Evolutionary conservation across 2,329 filamentous ascomycete genomes (phyloP).

Genomic region (Beauveria sp.): DNA sequence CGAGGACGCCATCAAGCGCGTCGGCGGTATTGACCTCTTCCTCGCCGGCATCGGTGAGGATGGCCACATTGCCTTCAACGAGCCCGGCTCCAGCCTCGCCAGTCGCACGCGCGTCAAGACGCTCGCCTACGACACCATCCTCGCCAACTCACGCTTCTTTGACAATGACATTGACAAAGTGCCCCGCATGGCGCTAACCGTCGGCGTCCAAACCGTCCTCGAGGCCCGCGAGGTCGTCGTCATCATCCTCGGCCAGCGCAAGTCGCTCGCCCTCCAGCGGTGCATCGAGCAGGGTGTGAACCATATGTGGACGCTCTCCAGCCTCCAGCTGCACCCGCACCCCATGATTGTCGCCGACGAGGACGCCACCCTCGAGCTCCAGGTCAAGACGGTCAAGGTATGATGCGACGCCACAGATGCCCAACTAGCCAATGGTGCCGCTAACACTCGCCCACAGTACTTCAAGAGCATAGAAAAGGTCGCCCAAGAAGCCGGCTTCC

Average conservation of each 20-base stretch:
- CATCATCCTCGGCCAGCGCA: constrained; percentile 75
- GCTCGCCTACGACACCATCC: constrained; percentile 76
- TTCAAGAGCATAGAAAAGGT: constrained; percentile 66
- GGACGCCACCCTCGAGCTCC: constrained; percentile 65
- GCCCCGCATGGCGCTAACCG: constrained; percentile 74
- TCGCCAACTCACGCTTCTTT: constrained; percentile 82
- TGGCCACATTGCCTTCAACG: constrained; percentile 86
- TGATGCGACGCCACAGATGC: not conserved
- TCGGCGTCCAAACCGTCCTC: constrained; percentile 76
- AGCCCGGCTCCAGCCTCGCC: constrained; percentile 71
- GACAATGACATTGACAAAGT: constrained; percentile 65
- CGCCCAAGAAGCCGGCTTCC: constrained; percentile 47
- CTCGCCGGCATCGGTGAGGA: constrained; percentile 79
- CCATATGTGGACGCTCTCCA: constrained; percentile 86
- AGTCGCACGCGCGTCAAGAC: constrained; percentile 81
- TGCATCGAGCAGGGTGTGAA: constrained; percentile 78
- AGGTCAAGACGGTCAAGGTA: constrained; percentile 65
- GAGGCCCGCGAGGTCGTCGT: constrained; percentile 76
- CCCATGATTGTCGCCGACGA: constrained; percentile 80
- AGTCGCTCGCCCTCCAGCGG: constrained; percentile 69
- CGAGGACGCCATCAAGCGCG: constrained; percentile 66
- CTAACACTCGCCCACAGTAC: constrained; percentile 36
- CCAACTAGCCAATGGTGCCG: too few species aligned
- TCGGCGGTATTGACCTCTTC: constrained; percentile 78
- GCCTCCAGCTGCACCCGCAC: constrained; percentile 71